Evolutionary conservation across 2,329 filamentous ascomycete genomes (phyloP).

Genomic region (Epichloe bromicola): DNA sequence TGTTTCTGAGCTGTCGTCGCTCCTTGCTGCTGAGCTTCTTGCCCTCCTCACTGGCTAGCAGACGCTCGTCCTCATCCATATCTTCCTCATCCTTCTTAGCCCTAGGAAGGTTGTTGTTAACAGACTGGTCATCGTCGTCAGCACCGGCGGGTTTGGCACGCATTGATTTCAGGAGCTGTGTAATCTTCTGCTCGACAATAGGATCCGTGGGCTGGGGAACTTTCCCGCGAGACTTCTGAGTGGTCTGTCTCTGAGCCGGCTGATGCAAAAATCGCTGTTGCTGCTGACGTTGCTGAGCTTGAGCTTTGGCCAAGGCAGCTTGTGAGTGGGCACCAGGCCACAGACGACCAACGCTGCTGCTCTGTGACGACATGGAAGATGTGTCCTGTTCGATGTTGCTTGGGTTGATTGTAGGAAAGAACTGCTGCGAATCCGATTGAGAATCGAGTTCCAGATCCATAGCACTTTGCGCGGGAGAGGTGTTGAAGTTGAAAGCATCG

Average conservation of each 20-base stretch:
- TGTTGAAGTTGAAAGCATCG: slow-evolving; percentile 61
- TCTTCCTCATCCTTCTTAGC: slow-evolving; percentile 91
- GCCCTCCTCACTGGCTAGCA: slow-evolving; percentile 91
- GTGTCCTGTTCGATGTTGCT: slow-evolving; percentile 53
- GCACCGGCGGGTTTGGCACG: slow-evolving; percentile 53
- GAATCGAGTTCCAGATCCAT: slow-evolving; percentile 49
- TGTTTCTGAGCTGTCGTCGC: slow-evolving; percentile 92
- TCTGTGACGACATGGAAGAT: slow-evolving; percentile 35
- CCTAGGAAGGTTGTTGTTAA: slow-evolving; percentile 56
- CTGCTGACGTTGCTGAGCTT: slow-evolving; percentile 54
- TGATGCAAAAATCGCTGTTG: slow-evolving; percentile 39
- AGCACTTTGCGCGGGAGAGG: slow-evolving; percentile 46
- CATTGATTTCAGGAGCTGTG: slow-evolving; percentile 85
- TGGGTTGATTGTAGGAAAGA: slow-evolving; percentile 57
- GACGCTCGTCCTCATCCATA: slow-evolving; percentile 94
- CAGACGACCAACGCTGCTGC: slow-evolving; percentile 54
- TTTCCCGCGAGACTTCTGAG: slow-evolving; percentile 37
- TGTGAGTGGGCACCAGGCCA: slow-evolving; percentile 93
- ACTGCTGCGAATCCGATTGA: slow-evolving; percentile 44
- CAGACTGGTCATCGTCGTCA: slow-evolving; percentile 30
- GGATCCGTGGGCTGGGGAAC: slow-evolving; percentile 46
- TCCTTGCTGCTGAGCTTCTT: slow-evolving; percentile 99
- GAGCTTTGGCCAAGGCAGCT: slow-evolving; percentile 64
- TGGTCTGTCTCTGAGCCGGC: slow-evolving; percentile 34
- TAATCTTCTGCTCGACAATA: slow-evolving; percentile 83